These are phyloP conservation scores for Vigna reflexopilosa DNA, from an alignment of 306 rosid species.

Conservation along the genomic window DNA sequence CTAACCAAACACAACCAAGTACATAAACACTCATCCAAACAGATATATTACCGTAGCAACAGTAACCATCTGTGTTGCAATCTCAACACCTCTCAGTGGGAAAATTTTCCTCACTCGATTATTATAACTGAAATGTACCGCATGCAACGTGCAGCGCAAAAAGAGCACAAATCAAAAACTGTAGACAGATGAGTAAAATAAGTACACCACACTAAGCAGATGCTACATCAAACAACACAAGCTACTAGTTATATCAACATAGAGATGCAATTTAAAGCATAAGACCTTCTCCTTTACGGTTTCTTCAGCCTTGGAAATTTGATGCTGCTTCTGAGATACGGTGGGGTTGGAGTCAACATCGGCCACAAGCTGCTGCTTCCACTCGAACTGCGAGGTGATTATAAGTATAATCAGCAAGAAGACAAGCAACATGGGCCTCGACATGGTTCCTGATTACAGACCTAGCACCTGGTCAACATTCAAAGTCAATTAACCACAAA, in stretches of 20 bases:
- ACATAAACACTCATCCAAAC: not conserved
- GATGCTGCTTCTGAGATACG: constrained; percentile 69
- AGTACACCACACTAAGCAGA: not conserved
- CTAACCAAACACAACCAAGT: not conserved
- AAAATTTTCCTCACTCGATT: not conserved
- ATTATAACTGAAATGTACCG: not conserved
- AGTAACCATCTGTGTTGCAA: not conserved
- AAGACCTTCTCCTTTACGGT: constrained; percentile 83
- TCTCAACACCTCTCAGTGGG: not conserved
- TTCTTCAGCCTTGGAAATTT: constrained; percentile 67
- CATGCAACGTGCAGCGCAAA: constrained; percentile 14
- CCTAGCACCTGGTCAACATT: constrained; percentile 58
- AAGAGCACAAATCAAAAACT: constrained; percentile 27
- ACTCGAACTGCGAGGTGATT: constrained; percentile 91
- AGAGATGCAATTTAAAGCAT: not conserved
- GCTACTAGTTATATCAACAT: not conserved
- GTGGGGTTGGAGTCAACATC: constrained; percentile 63
- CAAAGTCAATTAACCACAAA: constrained; percentile 32
- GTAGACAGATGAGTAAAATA: not conserved
- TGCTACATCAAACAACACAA: constrained; percentile 2
- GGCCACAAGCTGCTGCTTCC: constrained; percentile 79
- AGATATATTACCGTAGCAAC: not conserved
- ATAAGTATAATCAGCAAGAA: constrained; percentile 79
- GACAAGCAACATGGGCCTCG: constrained; percentile 85
- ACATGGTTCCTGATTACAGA: constrained; percentile 58